phyloP scores from a whole-genome alignment of 257 asterid species.

The Solanum microdontum region DNA sequence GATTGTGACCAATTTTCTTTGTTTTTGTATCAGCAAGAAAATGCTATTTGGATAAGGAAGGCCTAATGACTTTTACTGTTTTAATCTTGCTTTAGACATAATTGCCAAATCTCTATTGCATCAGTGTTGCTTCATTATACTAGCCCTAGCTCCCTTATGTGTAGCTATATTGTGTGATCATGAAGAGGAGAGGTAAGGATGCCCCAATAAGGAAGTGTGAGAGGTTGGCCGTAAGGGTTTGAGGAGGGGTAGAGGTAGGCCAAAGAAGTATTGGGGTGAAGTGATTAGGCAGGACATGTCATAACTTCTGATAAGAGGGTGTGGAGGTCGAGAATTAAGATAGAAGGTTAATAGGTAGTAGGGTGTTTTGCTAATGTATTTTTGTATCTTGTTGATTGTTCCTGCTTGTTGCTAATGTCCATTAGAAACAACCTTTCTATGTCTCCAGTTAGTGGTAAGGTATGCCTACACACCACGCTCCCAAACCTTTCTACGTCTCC shows the following conservation, averaged over 20 bases:
- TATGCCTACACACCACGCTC: neutral
- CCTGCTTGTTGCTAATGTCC: neutral
- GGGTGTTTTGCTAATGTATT: neutral
- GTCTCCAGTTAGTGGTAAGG: neutral
- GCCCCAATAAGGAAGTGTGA: neutral
- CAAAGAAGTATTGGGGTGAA: neutral
- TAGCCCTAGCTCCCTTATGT: neutral
- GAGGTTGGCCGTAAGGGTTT: neutral
- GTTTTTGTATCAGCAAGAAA: neutral
- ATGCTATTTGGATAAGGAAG: neutral
- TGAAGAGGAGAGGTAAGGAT: neutral
- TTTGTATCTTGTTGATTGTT: neutral
- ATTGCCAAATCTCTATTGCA: neutral
- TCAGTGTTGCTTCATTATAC: neutral
- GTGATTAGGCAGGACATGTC: neutral
- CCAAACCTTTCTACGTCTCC: neutral
- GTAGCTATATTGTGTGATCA: neutral
- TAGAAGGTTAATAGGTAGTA: neutral
- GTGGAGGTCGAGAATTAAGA: neutral
- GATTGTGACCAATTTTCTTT: neutral
- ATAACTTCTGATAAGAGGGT: neutral
- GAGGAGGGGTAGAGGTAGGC: neutral
- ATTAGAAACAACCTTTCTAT: neutral
- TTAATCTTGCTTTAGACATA: neutral
- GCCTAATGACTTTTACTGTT: neutral